These are phyloP conservation scores for Grammothele lineata DNA, from an alignment of 768 basidiomycete species.

Conservation along the genomic window DNA sequence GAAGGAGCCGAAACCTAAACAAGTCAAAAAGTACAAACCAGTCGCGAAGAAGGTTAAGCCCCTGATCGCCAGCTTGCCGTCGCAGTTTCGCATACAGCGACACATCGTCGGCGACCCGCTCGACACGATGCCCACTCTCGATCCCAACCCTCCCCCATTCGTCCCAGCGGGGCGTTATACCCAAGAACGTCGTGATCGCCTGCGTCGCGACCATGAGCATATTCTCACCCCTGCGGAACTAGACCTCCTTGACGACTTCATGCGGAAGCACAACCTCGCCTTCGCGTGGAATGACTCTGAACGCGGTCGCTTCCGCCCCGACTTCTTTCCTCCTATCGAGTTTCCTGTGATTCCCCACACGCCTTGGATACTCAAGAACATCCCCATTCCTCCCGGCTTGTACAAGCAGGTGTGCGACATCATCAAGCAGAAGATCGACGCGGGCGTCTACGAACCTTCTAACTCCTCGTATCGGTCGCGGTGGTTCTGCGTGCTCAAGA, in stretches of 20 bases:
- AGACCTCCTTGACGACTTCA: slow-evolving; percentile 15
- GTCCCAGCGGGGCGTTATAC: not conserved
- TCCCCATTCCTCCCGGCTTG: slow-evolving; percentile 22
- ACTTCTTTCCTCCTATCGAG: slow-evolving; percentile 25
- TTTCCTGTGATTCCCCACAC: slow-evolving; percentile 29
- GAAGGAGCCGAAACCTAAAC: too few relatives aligned
- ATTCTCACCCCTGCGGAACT: not conserved
- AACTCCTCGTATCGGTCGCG: slow-evolving; percentile 19
- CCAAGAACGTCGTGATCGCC: not conserved
- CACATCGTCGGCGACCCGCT: slow-evolving; percentile 28
- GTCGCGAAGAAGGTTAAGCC: slow-evolving; percentile 27
- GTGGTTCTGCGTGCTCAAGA: slow-evolving; percentile 22
- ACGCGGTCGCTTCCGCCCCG: slow-evolving; percentile 27
- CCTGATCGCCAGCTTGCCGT: slow-evolving; percentile 18
- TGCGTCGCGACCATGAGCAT: too few relatives aligned
- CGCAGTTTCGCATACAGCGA: slow-evolving; percentile 23
- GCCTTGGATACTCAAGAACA: slow-evolving; percentile 24
- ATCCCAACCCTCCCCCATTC: slow-evolving; percentile 9
- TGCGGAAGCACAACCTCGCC: slow-evolving; percentile 16
- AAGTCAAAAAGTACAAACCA: slow-evolving; percentile 31
- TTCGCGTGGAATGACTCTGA: slow-evolving; percentile 38
- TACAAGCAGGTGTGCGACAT: slow-evolving; percentile 27
- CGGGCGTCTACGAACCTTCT: slow-evolving; percentile 30
- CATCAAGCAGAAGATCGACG: slow-evolving; percentile 31
- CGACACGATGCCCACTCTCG: slow-evolving; percentile 19